Base-by-base conservation (phyloP, 257 asterid genomes). In the Capsicum baccatum region DNA sequence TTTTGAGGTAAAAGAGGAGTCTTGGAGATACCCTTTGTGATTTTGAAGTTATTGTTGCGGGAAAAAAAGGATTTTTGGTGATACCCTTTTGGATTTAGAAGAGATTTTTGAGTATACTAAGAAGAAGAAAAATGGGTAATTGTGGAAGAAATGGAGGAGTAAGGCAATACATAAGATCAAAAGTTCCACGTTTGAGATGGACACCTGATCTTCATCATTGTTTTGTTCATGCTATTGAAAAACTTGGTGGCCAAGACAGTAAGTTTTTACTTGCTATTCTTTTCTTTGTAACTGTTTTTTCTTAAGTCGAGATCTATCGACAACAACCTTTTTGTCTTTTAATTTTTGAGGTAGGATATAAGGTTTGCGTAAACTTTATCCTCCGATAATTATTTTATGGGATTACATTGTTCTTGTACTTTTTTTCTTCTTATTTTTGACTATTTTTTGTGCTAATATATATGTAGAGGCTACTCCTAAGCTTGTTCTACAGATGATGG, bases 181-280 rank as follows among this genome's bases (percentile, higher is more conserved):
- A 93, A 84, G 93, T 91, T 2, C 99, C 97, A 0, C 92, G 97
- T 47, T 67, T 94, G 59, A 85, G 95, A 86, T 95, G 99, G 99
- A 95, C 98, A 47, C 97, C 98, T 80, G 94, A 92, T 79, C 99
- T 95, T 80, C 99, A 95, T 87, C 94, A 85, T 83, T 92, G 95
- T 83, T 95, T 95, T 54, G 86, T 95, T 80, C 91, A 92, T 47
- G 97, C 97, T 71, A 89, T 95, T 71, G 71, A 95, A 21, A 88
- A 86, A 0, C 97, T 94, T 47, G 98, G 98, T 1, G 99, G 98
- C 73, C 96, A 93, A 76, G 85, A 92, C 39, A 92, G 98, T 93
- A 86, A 8, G 84, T 21, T 78, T 52, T 55, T 58, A 33, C 8
- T 13, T 9, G 10, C 12, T 60, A 12, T 78, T n/a, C 17, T 21